Evolutionary conservation across 2,329 filamentous ascomycete species (phyloP).

Genomic region (Botrytis medusae): DNA sequence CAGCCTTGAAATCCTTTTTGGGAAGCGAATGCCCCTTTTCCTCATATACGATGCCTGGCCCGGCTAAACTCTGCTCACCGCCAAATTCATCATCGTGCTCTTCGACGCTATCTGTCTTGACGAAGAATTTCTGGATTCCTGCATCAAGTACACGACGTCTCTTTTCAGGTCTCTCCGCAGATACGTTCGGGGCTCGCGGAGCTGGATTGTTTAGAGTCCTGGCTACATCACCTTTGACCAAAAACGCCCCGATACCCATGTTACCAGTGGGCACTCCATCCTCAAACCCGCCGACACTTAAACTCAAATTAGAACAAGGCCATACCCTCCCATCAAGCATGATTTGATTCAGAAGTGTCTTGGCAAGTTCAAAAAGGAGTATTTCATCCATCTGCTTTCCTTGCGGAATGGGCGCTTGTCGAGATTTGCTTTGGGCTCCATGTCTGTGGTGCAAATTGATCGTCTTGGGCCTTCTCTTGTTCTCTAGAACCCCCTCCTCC

Average conservation of each 20-base stretch:
- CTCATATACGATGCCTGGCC: conserved; percentile 24
- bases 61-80: conserved; percentile 32
- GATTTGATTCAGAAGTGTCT: conserved; percentile 73
- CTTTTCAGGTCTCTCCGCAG: conserved; percentile 37
- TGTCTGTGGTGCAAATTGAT: conserved; percentile 83
- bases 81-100: conserved; percentile 37
- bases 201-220: conserved; percentile 48
- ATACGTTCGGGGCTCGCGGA: conserved; percentile 26
- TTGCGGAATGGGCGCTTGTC: conserved; percentile 72
- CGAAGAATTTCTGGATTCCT: conserved; percentile 39
- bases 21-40: conserved; percentile 22
- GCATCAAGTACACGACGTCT: conserved; percentile 35
- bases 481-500: conserved; percentile 86
- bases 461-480: conserved; percentile 80
- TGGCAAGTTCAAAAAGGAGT: conserved; percentile 72
- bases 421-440: conserved; percentile 70
- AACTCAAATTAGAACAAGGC: conserved; percentile 87
- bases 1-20: conserved; percentile 18
- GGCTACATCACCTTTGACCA: conserved; percentile 73
- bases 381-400: conserved; percentile 72
- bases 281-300: conserved; percentile 90
- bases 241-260: conserved; percentile 79
- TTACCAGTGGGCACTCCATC: conserved; percentile 76
- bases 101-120: conserved; percentile 33
- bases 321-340: conserved; percentile 75